Evolutionary conservation across 352 stramenopile genomes (phyloP).

Genomic region (Globisporangium splendens): DNA sequence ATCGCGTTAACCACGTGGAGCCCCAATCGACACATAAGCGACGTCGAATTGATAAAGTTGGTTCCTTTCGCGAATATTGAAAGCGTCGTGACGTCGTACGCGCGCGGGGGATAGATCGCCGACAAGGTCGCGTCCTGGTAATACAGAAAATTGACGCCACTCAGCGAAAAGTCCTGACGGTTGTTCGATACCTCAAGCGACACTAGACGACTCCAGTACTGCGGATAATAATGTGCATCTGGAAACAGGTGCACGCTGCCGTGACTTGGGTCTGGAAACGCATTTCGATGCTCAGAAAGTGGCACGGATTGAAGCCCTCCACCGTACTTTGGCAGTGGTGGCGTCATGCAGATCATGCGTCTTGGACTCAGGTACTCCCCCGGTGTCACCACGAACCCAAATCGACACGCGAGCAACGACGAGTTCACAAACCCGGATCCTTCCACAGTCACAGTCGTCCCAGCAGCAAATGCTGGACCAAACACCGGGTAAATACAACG

Average conservation of each 20-base stretch:
- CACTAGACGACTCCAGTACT: constrained; percentile 86
- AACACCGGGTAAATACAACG: constrained; percentile 80
- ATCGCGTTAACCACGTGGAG: constrained; percentile 64
- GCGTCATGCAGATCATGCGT: constrained; percentile 81
- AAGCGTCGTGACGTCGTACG: constrained; percentile 44
- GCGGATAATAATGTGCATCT: constrained; percentile 80
- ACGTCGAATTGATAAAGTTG: constrained; percentile 92
- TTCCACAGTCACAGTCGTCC: constrained; percentile 82
- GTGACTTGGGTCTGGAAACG: constrained; percentile 49
- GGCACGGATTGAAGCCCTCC: constrained; percentile 50
- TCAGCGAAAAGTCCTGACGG: constrained; percentile 92
- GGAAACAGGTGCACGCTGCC: constrained; percentile 80
- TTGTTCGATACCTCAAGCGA: constrained; percentile 95
- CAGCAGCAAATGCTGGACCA: constrained; percentile 76
- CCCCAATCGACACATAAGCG: constrained; percentile 88
- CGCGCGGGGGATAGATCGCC: constrained; percentile 49
- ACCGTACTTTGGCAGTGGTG: constrained; percentile 57
- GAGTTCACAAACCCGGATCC: constrained; percentile 89
- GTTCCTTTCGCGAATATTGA: constrained; percentile 64
- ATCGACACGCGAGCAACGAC: constrained; percentile 82
- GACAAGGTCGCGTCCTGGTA: constrained; percentile 80
- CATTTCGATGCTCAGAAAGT: constrained; percentile 73
- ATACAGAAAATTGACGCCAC: constrained; percentile 91
- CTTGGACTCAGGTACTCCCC: constrained; percentile 77
- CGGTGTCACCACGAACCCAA: constrained; percentile 80